These are phyloP conservation scores for Eryngium alpinum DNA, from an alignment of 140 eudicot species.

Conservation along the genomic window DNA sequence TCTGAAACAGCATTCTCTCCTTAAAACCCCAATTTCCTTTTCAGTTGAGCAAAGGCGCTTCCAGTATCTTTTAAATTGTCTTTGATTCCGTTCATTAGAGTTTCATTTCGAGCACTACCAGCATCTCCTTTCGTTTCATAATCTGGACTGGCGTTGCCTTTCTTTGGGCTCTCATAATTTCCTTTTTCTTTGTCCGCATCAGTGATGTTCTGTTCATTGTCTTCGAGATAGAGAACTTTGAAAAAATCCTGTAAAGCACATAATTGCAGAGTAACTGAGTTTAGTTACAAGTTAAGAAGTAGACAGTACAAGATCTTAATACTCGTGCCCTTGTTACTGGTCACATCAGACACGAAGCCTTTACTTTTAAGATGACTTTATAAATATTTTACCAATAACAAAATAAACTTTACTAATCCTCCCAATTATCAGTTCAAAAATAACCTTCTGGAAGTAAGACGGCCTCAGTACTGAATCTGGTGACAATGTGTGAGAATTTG, in stretches of 20 bases:
- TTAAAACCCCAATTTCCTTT: slow-evolving; percentile 80
- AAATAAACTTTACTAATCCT: too few species aligned
- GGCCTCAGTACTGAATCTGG: too few species aligned
- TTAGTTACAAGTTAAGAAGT: neutral
- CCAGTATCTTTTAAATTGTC: slow-evolving; percentile 79
- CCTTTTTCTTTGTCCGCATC: slow-evolving; percentile 39
- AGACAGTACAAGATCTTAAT: neutral
- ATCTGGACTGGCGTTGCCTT: slow-evolving; percentile 18
- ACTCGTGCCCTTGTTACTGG: neutral
- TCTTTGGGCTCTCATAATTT: slow-evolving; percentile 23
- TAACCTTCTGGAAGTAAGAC: too few species aligned
- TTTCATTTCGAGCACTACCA: slow-evolving; percentile 25
- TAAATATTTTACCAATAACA: too few species aligned
- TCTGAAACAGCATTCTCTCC: neutral
- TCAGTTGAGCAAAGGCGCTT: slow-evolving; percentile 90
- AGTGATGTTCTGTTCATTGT: slow-evolving; percentile 75
- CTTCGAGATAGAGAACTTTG: slow-evolving; percentile 95
- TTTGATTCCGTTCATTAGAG: slow-evolving; percentile 39
- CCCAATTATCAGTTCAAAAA: too few species aligned
- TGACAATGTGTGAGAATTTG: too few species aligned
- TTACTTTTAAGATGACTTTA: too few species aligned
- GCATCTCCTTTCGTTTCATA: slow-evolving; percentile 26
- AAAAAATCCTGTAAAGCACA: slow-evolving; percentile 68
- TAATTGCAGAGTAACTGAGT: neutral
- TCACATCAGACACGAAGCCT: neutral